Base-by-base conservation (phyloP, 805 yeast genomes). In the Saccharomycopsis babjevae region DNA sequence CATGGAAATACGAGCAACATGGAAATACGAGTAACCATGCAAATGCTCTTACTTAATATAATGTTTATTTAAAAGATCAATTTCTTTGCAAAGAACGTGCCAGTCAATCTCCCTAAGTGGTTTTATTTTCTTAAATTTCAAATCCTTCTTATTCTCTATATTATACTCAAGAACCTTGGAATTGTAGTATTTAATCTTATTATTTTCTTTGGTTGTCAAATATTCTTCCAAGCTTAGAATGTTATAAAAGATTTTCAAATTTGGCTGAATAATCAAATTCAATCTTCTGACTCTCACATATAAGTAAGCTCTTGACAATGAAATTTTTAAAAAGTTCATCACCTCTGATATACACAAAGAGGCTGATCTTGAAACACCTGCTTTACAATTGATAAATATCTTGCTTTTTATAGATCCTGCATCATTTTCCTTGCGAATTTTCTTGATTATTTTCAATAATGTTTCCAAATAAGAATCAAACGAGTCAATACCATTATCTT, bases 281-380 rank as follows among this genome's bases (percentile, higher is more conserved):
- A 93, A 78, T 59, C 98, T 77, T 58, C 97, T 77, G 1, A 91
- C 97, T 52, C 98, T 77, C n/a, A 92, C 97, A 73, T 79, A 90
- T 50, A 92, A 73, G 68, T 93, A 93, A 0, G 98, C 97, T 50
- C 86, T 77, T 1, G 94, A 84, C 32, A 93, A 74, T 50, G 84
- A 82, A 57, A 89, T 75, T n/a, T 81, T 74, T 58, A 88, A 72
- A 50, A 96, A 74, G 66, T 83, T 82, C 97, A 93, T 92, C 38
- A 89, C 96, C 69, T 91, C 97, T 0, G 97, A 97, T 65, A 93
- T 93, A 67, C 96, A 93, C 6, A 93, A 94, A 0, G 97, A 89
- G 0, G 97, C 98, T 3, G 97, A 89, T 61, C 98, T 77, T 0
- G 97, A 89, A 5, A 93, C 98, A 0, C 98, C 98, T 57, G 90